Percentiles rank a stretch among this genome's conserved stretches.
These are phyloP conservation scores for Pyrenophora graminea DNA, from an alignment of 2,329 filamentous ascomycete species.

Conservation along the genomic window DNA sequence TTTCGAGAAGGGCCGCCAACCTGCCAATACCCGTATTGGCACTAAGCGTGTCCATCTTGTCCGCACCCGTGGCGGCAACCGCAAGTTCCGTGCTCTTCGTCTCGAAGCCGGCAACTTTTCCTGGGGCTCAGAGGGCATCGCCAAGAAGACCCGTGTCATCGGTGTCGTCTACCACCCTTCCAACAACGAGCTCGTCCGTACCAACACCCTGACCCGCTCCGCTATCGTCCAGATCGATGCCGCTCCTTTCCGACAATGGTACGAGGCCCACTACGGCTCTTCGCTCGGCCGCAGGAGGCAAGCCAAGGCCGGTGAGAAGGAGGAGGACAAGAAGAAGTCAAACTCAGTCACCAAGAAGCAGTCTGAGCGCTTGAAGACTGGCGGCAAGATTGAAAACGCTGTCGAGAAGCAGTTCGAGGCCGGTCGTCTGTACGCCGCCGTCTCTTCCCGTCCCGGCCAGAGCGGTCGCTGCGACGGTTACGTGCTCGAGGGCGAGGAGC, in stretches of 20 bases:
- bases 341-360: conserved; percentile 97
- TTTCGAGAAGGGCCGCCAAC: conserved; percentile 99
- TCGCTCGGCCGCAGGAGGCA: conserved; percentile 87
- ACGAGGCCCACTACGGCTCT: conserved; percentile 99
- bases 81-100: conserved; percentile 98
- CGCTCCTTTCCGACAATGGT: conserved; percentile 99
- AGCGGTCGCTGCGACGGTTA: conserved; percentile 96
- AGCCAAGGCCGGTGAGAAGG: conserved; percentile 72
- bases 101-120: conserved; percentile 99
- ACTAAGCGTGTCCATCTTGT: conserved; percentile 95
- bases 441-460: conserved; percentile 93
- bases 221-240: conserved; percentile 99
- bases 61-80: conserved; percentile 97
- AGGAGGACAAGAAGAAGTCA: conserved; percentile 93
- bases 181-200: conserved; percentile 99
- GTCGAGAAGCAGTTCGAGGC: conserved; percentile 99
- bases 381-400: conserved; percentile 89
- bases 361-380: conserved; percentile 76
- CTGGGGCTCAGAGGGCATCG: conserved; percentile 96
- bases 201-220: conserved; percentile 99
- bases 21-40: conserved; percentile 99
- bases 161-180: conserved; percentile 98
- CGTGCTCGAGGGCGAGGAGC: conserved; percentile 98
- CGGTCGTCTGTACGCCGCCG: conserved; percentile 91
- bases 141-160: conserved; percentile 99